Conservation (phyloP, 352 stramenopile genomes). For the Phytophthora pini region DNA sequence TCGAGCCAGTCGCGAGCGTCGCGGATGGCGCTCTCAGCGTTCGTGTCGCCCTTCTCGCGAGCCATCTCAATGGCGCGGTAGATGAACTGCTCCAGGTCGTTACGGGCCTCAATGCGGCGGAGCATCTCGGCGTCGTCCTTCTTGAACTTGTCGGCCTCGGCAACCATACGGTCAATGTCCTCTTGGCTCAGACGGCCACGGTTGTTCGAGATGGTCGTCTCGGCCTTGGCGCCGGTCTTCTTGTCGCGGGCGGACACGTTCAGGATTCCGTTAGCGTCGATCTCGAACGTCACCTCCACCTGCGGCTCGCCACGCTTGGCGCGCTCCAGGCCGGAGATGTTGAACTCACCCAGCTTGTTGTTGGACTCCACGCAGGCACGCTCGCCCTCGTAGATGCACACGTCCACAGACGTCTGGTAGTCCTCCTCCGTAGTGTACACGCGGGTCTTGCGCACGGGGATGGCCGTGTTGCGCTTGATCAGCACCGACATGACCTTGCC, state of each 20-base stretch:
- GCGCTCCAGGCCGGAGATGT: conserved; percentile 89
- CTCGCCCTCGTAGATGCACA: conserved; percentile 92
- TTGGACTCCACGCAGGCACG: conserved; percentile 91
- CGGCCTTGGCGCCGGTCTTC: conserved; percentile 69
- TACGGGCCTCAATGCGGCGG: conserved; percentile 70
- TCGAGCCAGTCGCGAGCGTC: conserved; percentile 91
- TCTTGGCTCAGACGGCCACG: conserved; percentile 70
- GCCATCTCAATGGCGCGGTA: conserved; percentile 76
- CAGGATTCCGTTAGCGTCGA: conserved; percentile 94
- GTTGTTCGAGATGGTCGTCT: conserved; percentile 83
- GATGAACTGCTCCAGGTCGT: conserved; percentile 76
- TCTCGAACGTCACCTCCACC: conserved; percentile 89
- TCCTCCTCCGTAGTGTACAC: conserved; percentile 73
- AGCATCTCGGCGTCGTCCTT: conserved; percentile 79
- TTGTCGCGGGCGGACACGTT: conserved; percentile 91
- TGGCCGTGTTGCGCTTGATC: conserved; percentile 90
- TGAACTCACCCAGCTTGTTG: conserved; percentile 94
- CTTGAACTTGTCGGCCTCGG: conserved; percentile 77
- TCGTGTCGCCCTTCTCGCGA: conserved; percentile 70
- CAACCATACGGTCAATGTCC: conserved; percentile 77
- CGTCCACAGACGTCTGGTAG: conserved; percentile 87
- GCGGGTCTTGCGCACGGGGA: conserved; percentile 86
- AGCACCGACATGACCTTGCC: conserved; percentile 91
- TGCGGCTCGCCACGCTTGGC: conserved; percentile 91
- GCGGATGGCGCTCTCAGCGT: conserved; percentile 81